These are phyloP conservation scores for Sphaerostilbella broomeana DNA, from an alignment of 2,329 filamentous ascomycete species.

Conservation along the genomic window DNA sequence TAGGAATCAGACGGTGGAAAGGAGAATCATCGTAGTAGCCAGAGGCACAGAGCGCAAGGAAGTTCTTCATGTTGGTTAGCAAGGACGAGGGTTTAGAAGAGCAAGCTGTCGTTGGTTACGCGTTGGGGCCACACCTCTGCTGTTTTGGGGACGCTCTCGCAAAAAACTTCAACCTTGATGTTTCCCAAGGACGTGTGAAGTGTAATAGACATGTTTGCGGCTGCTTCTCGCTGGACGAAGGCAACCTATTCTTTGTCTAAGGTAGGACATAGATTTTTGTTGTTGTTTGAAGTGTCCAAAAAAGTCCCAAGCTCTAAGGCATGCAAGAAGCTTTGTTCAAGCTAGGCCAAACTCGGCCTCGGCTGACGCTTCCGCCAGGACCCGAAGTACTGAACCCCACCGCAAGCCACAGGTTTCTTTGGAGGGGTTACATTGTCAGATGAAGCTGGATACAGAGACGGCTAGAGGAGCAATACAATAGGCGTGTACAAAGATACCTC, in stretches of 20 bases:
- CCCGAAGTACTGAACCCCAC: conserved; percentile 1
- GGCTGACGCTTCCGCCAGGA: conserved; percentile 1
- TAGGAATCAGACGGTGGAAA: conserved; percentile 73
- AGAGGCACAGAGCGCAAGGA: conserved; percentile 78
- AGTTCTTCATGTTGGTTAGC: conserved; percentile 52
- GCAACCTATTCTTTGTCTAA: no score
- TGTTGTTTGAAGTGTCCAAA: no score
- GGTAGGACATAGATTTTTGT: no score
- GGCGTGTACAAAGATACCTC: no score
- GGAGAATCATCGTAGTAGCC: conserved; percentile 68
- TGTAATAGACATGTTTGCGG: conserved; percentile 52
- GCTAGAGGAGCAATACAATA: no score
- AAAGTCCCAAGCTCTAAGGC: conserved; percentile 1
- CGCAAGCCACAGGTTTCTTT: conserved; percentile 3
- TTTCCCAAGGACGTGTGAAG: conserved; percentile 85
- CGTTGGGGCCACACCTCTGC: conserved; percentile 55
- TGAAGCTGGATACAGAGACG: no score
- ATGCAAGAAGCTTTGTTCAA: conserved; percentile 2
- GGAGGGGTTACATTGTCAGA: conserved; percentile 11
- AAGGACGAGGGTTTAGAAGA: background rate
- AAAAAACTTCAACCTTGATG: conserved; percentile 94
- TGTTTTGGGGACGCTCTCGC: conserved; percentile 88
- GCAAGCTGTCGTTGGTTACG: background rate
- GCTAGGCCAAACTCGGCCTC: conserved; percentile 6
- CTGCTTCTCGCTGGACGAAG: no score